phyloP scores from a whole-genome alignment of 1,139 yeast species.

The Yamadazyma jaroonii region DNA sequence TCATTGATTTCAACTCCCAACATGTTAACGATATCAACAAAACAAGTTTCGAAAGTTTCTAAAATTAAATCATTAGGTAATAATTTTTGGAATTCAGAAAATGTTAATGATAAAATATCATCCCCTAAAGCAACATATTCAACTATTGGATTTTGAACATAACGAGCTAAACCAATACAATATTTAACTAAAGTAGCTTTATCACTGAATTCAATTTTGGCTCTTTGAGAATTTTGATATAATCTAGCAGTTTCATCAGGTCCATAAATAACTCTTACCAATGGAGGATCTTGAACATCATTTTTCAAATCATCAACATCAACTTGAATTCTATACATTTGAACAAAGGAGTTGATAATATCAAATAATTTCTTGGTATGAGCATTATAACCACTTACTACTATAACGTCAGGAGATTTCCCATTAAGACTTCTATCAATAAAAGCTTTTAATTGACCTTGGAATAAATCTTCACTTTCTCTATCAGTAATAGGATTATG shows the following conservation, averaged over 20 bases:
- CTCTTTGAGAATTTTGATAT: slow-evolving; percentile 78
- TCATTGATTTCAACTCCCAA: slow-evolving; percentile 94
- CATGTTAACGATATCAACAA: slow-evolving; percentile 86
- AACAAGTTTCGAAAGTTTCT: slow-evolving; percentile 73
- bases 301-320: slow-evolving; percentile 46
- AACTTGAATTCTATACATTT: slow-evolving; percentile 53
- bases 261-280: slow-evolving; percentile 70
- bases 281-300: slow-evolving; percentile 36
- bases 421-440: slow-evolving; percentile 35
- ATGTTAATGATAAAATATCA: slow-evolving; percentile 66
- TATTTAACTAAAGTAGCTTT: slow-evolving; percentile 81
- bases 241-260: slow-evolving; percentile 93
- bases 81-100: slow-evolving; percentile 74
- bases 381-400: slow-evolving; percentile 84
- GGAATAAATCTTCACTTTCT: slow-evolving; percentile 52
- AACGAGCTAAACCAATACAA: slow-evolving; percentile 86
- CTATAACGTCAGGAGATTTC: slow-evolving; percentile 80
- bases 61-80: slow-evolving; percentile 62
- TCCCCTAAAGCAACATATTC: slow-evolving; percentile 83
- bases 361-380: slow-evolving; percentile 62
- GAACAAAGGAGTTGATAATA: slow-evolving; percentile 56
- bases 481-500: slow-evolving; percentile 65
- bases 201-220: slow-evolving; percentile 79
- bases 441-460: slow-evolving; percentile 46
- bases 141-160: slow-evolving; percentile 83